Base-by-base conservation (phyloP, 1,139 yeast genomes). In the Taphrina populina region DNA sequence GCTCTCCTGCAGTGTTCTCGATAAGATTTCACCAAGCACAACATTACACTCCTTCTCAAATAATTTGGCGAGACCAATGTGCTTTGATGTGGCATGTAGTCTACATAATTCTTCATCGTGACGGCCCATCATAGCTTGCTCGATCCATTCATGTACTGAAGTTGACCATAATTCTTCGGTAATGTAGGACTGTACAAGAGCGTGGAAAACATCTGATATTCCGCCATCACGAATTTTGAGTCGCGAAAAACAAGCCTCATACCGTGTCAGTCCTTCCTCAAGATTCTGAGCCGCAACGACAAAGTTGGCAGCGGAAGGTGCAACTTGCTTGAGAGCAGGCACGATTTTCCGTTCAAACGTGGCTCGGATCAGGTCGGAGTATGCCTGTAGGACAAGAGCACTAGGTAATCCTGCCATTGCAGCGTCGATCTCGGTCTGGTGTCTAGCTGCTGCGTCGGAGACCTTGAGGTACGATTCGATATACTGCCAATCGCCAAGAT, bases 211-310 rank as follows among this genome's bases (percentile, higher is more conserved):
- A 2, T 29, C 39, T 3, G 37, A 4, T 5, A 49, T 41, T 3
- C 35, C 39, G 1, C 36, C 54, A 8, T 10, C 21, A n/a, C 15
- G 7, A 13, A 21, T 33, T 5, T 49, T 3, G 26, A 49, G 17
- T 4, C 54, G 33, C 10, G 8, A 4, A 33, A 33, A 49, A 33
- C 54, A 49, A 20, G 45, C 39, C 32, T 49, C 39, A 17, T 49
- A 49, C 11, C 54, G 19, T 7, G 10, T 11, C 19, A 39, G 13
- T 7, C 54, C 54, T 10, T 49, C 54, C 5, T 39, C 26, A n/a
- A 49, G 35, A 32, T 41, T 49, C 10, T 21, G 8, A 11, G 33
- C 23, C n/a, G 39, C 19, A 24, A 39, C 30, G 7, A 26, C 17
- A n/a, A 49, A 32, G 17, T 32, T 49, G 8, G 13, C 26, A 4